Evolutionary conservation across 2,329 filamentous ascomycete species (phyloP).

Genomic region (Aspergillus fructus): DNA sequence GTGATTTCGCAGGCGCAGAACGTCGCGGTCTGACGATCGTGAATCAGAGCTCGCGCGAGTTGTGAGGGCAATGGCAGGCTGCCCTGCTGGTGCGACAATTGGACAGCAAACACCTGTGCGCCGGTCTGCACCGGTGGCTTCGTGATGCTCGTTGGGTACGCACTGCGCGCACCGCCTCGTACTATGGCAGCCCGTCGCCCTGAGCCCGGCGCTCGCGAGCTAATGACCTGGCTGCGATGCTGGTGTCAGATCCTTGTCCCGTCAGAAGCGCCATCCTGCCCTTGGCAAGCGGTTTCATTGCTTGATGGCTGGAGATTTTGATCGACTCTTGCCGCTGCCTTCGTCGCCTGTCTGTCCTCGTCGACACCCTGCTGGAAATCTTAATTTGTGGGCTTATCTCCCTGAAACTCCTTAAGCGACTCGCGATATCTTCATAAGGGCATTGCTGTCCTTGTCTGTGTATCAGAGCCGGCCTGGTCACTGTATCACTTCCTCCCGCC

Average conservation of each 20-base stretch:
- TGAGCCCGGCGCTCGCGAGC: slow-evolving; percentile 22
- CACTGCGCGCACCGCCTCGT: slow-evolving; percentile 1
- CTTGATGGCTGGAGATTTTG: slow-evolving; percentile 30
- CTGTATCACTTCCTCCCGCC: slow-evolving; percentile 7
- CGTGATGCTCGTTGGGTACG: slow-evolving; percentile 31
- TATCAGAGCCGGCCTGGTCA: not conserved
- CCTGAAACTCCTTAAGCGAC: not conserved
- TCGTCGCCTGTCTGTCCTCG: slow-evolving; percentile 19
- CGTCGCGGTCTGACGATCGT: slow-evolving; percentile 1
- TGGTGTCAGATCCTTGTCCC: slow-evolving; percentile 13
- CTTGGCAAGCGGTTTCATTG: slow-evolving; percentile 32
- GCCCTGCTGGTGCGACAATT: slow-evolving; percentile 13
- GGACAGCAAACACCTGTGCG: slow-evolving; percentile 1
- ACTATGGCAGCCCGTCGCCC: not conserved
- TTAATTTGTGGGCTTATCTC: slow-evolving; percentile 9
- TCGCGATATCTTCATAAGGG: slow-evolving; percentile 4
- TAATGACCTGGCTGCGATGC: slow-evolving; percentile 25
- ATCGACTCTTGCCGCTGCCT: slow-evolving; percentile 30
- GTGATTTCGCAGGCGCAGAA: not conserved
- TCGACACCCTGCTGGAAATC: slow-evolving; percentile 4
- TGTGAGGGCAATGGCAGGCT: not conserved
- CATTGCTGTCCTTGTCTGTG: slow-evolving; percentile 1
- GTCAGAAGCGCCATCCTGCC: slow-evolving; percentile 27
- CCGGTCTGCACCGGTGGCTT: not conserved
- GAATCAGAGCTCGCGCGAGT: not conserved